These are phyloP conservation scores for Blastobotrys apis DNA, from an alignment of 1,139 yeast species.

Conservation along the genomic window DNA sequence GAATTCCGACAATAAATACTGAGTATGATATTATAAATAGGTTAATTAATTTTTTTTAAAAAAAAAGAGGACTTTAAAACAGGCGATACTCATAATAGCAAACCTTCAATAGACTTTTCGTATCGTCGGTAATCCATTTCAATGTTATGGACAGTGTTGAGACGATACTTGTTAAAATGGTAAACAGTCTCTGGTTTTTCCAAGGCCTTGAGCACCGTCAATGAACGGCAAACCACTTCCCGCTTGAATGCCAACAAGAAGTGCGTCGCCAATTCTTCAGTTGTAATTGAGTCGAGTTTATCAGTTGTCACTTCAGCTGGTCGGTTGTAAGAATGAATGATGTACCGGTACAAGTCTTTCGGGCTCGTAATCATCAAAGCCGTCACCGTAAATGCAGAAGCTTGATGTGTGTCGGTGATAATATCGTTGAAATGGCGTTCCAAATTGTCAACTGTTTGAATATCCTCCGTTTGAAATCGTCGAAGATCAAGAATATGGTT, in stretches of 20 bases:
- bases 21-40: neutral
- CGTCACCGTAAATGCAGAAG: neutral
- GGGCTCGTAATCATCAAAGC: neutral
- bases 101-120: neutral
- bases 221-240: neutral
- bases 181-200: neutral
- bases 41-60: neutral
- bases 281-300: neutral
- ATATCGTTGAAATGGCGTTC: conserved; percentile 4
- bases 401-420: neutral
- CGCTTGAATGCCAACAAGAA: neutral
- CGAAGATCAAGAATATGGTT: neutral
- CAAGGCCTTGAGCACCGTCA: neutral
- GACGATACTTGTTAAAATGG: neutral
- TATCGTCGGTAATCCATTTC: neutral
- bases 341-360: neutral
- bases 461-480: neutral
- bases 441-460: conserved; percentile 3
- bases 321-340: neutral
- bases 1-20: conserved; percentile 14
- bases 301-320: neutral
- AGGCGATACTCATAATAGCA: neutral
- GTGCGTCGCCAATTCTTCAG: neutral
- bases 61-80: neutral
- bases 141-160: conserved; percentile 1